Conservation (phyloP, 83 land plant genomes). For the Diphasiastrum complanatum region DNA sequence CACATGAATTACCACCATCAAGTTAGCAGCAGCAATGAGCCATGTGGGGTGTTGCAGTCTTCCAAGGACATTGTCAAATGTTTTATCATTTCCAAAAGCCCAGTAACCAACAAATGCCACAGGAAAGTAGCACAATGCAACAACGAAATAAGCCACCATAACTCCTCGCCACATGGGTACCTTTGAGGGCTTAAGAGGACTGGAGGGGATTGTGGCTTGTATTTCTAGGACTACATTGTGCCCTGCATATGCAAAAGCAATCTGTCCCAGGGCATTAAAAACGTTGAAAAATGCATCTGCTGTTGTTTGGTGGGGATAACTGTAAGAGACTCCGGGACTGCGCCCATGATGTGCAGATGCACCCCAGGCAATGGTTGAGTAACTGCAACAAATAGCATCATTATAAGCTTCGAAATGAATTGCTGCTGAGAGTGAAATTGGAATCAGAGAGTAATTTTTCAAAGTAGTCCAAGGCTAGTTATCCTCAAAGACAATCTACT, state of each 20-base stretch:
- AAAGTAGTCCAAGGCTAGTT: no score
- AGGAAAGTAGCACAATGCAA: constrained; percentile 15
- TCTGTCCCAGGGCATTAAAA: constrained; percentile 13
- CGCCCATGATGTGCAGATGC: no score
- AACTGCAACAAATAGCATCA: no score
- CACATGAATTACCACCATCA: no score
- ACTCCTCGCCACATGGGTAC: constrained; percentile 9
- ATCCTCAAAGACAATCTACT: no score
- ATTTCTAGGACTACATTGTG: constrained; percentile 10
- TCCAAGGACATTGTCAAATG: constrained; percentile 1
- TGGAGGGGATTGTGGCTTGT: constrained; percentile 3
- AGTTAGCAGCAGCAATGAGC: not conserved
- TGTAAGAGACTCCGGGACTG: no score
- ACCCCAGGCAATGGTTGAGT: no score
- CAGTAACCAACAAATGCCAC: constrained; percentile 4
- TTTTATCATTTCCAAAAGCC: not conserved
- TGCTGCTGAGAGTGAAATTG: no score
- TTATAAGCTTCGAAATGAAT: no score
- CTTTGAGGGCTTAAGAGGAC: not conserved
- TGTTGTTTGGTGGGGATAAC: no score
- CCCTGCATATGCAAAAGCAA: constrained; percentile 12
- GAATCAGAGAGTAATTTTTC: no score
- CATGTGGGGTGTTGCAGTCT: not conserved
- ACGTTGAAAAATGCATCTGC: not conserved
- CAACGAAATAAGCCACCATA: constrained; percentile 1